phyloP scores from a whole-genome alignment of 345 rosid species.

The Cardamine occulta region DNA sequence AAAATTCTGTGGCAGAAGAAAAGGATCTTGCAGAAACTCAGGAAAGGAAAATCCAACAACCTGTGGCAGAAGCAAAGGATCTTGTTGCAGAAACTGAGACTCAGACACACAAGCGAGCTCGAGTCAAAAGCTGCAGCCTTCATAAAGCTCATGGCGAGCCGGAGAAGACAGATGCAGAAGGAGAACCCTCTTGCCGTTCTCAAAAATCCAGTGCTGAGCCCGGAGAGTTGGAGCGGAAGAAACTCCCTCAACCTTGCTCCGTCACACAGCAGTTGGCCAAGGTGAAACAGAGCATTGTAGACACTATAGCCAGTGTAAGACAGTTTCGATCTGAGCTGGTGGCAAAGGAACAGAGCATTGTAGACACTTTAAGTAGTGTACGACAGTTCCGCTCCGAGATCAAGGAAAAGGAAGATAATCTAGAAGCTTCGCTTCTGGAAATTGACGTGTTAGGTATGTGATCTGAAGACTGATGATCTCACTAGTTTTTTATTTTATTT shows the following conservation, averaged over 20 bases:
- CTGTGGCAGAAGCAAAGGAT: not conserved
- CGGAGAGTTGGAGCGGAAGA: not conserved
- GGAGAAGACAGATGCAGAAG: constrained; percentile 9
- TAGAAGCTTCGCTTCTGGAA: constrained; percentile 25
- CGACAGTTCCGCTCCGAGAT: constrained; percentile 5
- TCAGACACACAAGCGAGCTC: not conserved
- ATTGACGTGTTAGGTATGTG: constrained; percentile 12
- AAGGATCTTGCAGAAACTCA: not conserved
- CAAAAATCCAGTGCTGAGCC: constrained; percentile 3
- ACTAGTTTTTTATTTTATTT: not conserved
- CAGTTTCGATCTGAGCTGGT: not conserved
- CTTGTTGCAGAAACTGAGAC: not conserved
- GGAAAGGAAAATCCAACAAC: not conserved
- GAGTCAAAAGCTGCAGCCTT: not conserved
- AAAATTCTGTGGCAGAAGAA: not conserved
- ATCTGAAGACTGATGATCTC: not conserved
- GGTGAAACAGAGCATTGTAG: constrained; percentile 21
- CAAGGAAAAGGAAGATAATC: constrained; percentile 17
- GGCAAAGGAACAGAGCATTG: constrained; percentile 13
- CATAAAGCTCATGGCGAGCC: not conserved
- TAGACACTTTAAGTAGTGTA: constrained; percentile 7
- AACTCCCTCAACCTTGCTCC: constrained; percentile 12
- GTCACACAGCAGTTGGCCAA: constrained; percentile 20
- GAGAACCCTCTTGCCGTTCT: not conserved
- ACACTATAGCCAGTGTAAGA: not conserved